Conservation (phyloP, 1,139 yeast species). For the Candida anutae region DNA sequence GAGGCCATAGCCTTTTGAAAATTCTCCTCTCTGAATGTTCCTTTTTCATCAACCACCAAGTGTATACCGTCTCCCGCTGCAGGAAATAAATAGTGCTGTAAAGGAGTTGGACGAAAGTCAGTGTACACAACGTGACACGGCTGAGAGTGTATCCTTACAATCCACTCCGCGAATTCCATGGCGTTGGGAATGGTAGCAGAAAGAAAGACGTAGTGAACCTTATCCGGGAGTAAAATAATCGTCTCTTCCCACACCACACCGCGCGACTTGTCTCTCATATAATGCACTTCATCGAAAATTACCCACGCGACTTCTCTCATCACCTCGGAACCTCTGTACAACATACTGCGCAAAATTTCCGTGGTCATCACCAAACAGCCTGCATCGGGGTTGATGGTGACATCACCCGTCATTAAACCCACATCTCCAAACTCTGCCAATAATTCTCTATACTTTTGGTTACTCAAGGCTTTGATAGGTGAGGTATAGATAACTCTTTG, state of each 20-base stretch:
- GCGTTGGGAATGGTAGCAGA: conserved; percentile 99
- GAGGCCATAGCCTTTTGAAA: conserved; percentile 98
- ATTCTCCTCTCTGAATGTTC: conserved; percentile 91
- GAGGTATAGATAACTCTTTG: conserved; percentile 96
- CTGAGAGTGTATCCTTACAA: conserved; percentile 86
- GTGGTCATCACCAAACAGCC: conserved; percentile 98
- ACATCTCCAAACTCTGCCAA: conserved; percentile 91
- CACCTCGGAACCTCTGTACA: conserved; percentile 88
- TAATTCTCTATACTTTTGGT: conserved; percentile 92
- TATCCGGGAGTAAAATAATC: conserved; percentile 88
- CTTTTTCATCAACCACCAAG: conserved; percentile 94
- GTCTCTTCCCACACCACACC: conserved; percentile 99
- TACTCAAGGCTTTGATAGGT: conserved; percentile 93
- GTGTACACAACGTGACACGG: conserved; percentile 99
- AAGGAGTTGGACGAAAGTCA: conserved; percentile 96
- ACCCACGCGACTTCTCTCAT: conserved; percentile 98
- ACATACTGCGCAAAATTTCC: conserved; percentile 87
- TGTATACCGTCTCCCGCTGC: conserved; percentile 97
- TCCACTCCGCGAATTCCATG: conserved; percentile 98
- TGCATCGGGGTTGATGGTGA: conserved; percentile 93
- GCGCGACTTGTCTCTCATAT: conserved; percentile 90
- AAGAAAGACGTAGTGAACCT: conserved; percentile 77
- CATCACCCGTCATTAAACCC: conserved; percentile 97
- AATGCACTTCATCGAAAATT: conserved; percentile 92
- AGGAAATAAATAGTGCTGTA: conserved; percentile 94